These are phyloP conservation scores for Vitis rotundifolia DNA, from an alignment of 164 flowering plant species.

Conservation along the genomic window DNA sequence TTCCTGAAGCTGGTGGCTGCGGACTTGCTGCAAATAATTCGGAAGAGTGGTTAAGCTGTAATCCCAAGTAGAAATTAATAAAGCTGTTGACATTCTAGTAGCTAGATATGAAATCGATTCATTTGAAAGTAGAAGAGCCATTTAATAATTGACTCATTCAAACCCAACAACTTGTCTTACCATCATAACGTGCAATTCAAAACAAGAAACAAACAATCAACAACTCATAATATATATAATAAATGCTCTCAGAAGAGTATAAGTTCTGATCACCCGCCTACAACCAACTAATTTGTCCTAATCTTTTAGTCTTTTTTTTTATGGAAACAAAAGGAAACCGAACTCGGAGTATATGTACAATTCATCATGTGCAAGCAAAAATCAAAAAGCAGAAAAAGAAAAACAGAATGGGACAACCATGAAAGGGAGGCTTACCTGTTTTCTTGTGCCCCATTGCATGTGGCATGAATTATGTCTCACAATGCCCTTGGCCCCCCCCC, in stretches of 20 bases:
- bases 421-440: constrained; percentile 25
- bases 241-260: not conserved
- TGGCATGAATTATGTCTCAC: constrained; percentile 13
- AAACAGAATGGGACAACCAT: constrained; percentile 21
- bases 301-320: not conserved
- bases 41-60: too few relatives aligned
- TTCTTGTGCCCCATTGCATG: constrained; percentile 23
- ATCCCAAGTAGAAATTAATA: too few relatives aligned
- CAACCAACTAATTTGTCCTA: not conserved
- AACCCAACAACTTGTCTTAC: not conserved
- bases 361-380: too few relatives aligned
- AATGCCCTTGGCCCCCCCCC: constrained; percentile 2
- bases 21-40: too few relatives aligned
- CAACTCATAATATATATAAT: not conserved
- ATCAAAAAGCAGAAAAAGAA: not conserved
- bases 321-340: not conserved
- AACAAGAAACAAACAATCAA: not conserved
- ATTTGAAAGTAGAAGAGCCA: not conserved
- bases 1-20: too few relatives aligned
- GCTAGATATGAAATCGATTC: too few relatives aligned
- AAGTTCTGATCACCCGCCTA: not conserved
- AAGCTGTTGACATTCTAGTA: too few relatives aligned
- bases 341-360: not conserved
- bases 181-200: not conserved
- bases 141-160: not conserved